These are phyloP conservation scores for Mucor racemosus DNA, from an alignment of 371 early-diverging fungal genomes.

Conservation along the genomic window DNA sequence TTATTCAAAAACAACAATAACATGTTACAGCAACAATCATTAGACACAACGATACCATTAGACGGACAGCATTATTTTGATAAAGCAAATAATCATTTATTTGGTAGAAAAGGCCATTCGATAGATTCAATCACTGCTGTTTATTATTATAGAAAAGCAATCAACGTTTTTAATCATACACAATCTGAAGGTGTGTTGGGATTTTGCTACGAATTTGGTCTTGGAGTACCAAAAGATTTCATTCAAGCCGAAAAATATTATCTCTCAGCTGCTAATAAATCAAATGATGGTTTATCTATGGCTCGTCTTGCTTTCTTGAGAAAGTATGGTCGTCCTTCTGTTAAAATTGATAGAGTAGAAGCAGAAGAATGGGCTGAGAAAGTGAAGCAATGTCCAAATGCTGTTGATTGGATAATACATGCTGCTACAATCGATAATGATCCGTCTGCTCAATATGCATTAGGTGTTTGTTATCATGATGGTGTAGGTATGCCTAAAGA, in stretches of 20 bases:
- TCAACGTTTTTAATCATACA: slow-evolving; percentile 34
- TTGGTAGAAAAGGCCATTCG: slow-evolving; percentile 57
- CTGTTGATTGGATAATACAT: slow-evolving; percentile 60
- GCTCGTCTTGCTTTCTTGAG: slow-evolving; percentile 75
- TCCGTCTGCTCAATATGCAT: slow-evolving; percentile 50
- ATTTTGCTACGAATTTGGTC: slow-evolving; percentile 81
- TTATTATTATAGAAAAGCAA: slow-evolving; percentile 52
- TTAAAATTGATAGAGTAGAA: slow-evolving; percentile 71
- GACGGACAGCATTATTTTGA: slow-evolving; percentile 41
- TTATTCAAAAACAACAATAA: slow-evolving; percentile 7
- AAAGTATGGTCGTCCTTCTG: slow-evolving; percentile 72
- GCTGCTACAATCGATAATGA: slow-evolving; percentile 55
- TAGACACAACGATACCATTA: slow-evolving; percentile 7
- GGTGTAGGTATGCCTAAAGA: slow-evolving; percentile 63
- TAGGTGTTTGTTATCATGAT: slow-evolving; percentile 76
- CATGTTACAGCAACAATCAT: slow-evolving; percentile 1
- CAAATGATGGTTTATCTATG: slow-evolving; percentile 58
- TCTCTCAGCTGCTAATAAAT: slow-evolving; percentile 38
- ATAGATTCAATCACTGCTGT: slow-evolving; percentile 48
- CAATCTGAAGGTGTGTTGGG: slow-evolving; percentile 57
- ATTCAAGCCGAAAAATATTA: slow-evolving; percentile 62
- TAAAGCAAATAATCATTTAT: slow-evolving; percentile 50
- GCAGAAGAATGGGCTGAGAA: slow-evolving; percentile 62
- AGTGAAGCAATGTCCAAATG: slow-evolving; percentile 36
- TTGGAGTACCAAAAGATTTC: slow-evolving; percentile 63